Evolutionary conservation across 2,329 filamentous ascomycete species (phyloP), one percentile per base, ranked within the genome.

Genomic region (Penicillium hesseltinei): DNA sequence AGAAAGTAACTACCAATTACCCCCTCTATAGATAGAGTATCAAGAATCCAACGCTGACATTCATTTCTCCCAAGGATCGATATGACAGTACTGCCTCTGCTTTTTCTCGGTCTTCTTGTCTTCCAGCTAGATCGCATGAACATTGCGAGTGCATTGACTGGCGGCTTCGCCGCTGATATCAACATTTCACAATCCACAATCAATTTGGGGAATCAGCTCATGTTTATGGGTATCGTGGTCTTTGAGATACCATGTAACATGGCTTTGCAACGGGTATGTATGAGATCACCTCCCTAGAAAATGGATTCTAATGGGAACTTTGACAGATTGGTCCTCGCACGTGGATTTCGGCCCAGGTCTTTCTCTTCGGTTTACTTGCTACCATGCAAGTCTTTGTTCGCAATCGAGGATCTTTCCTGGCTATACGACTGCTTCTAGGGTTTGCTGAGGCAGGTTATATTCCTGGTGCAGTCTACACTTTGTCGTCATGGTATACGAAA

Each of bases 31-130:
- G 13, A 36, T 5, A n/a, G 2, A 25, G 10, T 5, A 45, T 15
- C 6, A 11, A 23, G 29, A 15, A 36, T n/a, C 13, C 4, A 13
- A 8, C 5, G 17, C 46, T 48, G 31, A 48, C 33, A n/a, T 36
- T 23, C 0, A n/a, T 27, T 36, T n/a, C 15, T 13, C 9, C 15
- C 21, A 23, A 48, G 46, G 21, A 48, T 48, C 13, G 46, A 48
- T 36, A 23, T 48, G 21, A 11, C 46, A 1, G 46, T 48, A 0
- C 9, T 48, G 15, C 46, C 46, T n/a, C 21, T 48, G 21, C 46
- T 48, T 36, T 48, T 48, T 17, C 46, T 48, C 46, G 46, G 46
- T 23, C 46, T 48, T 27, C 46, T 48, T 36, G 46, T 48, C 17
- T 48, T 48, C 48, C 48, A 51, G 5, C 38, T 51, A 5, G 48